A percentile compares a stretch with the other conserved stretches of the same genome.
Evolutionary conservation across 163 green algal species (phyloP).

Genomic region (Volvox carteri): DNA sequence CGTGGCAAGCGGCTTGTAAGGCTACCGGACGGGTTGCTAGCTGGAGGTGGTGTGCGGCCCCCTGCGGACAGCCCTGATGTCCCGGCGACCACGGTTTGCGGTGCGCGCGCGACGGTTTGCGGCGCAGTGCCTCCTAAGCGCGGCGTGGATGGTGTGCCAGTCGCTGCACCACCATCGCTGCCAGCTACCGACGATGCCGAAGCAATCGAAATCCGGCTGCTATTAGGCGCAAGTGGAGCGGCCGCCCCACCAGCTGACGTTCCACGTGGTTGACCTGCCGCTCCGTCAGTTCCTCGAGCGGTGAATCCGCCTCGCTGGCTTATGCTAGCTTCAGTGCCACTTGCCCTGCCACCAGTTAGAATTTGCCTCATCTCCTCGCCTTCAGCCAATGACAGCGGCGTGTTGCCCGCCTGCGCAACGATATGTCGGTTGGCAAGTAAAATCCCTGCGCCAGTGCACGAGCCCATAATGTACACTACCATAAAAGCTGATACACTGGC

Average conservation of each 20-base stretch:
- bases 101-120: neutral
- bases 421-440: neutral
- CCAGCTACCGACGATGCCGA: neutral
- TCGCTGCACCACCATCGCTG: neutral
- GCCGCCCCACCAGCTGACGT: neutral
- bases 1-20: neutral
- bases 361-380: slow-evolving; percentile 37
- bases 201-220: neutral
- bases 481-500: too few species aligned
- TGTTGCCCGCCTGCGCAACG: slow-evolving; percentile 32
- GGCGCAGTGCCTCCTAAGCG: neutral
- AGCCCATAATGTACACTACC: too few species aligned
- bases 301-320: neutral
- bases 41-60: neutral
- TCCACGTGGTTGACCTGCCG: neutral
- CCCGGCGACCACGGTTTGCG: neutral
- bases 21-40: neutral
- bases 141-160: neutral
- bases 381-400: slow-evolving; percentile 32
- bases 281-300: neutral
- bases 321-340: neutral
- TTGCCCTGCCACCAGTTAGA: neutral
- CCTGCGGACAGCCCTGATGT: neutral
- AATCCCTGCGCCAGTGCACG: too few species aligned
- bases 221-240: neutral